Evolutionary conservation across 495 filamentous ascomycete genomes (phyloP), one percentile per base, ranked within the genome.

Genomic region (Trichocladium antarcticum): DNA sequence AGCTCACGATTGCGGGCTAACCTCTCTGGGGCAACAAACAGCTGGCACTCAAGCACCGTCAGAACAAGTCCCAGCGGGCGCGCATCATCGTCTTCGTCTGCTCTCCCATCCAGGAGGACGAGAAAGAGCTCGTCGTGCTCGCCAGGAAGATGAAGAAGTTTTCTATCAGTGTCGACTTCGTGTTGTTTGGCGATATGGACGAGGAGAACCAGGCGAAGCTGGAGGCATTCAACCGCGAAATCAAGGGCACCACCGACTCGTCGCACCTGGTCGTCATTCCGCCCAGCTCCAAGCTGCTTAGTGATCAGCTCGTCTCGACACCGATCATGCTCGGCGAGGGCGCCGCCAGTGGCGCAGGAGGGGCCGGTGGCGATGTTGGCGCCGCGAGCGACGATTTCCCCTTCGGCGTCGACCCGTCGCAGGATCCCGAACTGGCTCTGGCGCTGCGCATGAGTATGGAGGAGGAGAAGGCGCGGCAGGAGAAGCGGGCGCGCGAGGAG

Each of bases 61-160:
- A 95, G 68, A 95, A 98, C 68, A 96, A 95, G 60, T 85, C 84
- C 31, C 89, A 96, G 67, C 79, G 83, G 41, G 88, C 94, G 74
- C 85, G 92, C 51, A 94, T 97, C 65, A 82, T 98, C 63, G 87
- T 87, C 16, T 97, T 98, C 69, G 87, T 85, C 41, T 96, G 92
- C 74, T 90, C 85, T 3, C 85, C 88, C 34, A 83, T 98, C 58
- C 78, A 76, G 35, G 92, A 98, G 64, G 81, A 84, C 55, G 84
- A 96, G 68, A 89, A 89, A 69, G 76, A 79, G 12, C 77, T 98
- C 0, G 77, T 94, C 51, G 89, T 87, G 62, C 78, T 97, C 11
- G 89, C 90, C 12, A 93, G 87, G 71, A 89, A 90, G 71, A 95
- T 97, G 89, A 97, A 95, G 82, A 98, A 98, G 75, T 81, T 78